phyloP scores from a whole-genome alignment of 331 rosid genomes.

The Acacia pycnantha region DNA sequence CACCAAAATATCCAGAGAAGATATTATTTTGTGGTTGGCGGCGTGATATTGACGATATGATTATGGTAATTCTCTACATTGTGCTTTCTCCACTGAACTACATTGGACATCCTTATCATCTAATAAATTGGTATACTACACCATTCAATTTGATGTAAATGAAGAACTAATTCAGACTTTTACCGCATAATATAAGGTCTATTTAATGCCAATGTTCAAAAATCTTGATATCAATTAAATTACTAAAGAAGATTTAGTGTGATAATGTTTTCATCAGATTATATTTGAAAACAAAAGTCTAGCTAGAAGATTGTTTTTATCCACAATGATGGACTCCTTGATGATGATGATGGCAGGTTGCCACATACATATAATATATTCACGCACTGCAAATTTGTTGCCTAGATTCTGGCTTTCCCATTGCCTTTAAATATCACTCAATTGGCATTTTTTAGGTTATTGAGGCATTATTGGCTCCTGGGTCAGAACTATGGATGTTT shows the following conservation, averaged over 20 bases:
- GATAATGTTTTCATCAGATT: not conserved
- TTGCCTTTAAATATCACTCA: conserved; percentile 2
- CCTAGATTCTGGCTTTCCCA: conserved; percentile 17
- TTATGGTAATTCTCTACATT: conserved; percentile 62
- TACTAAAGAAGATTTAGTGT: conserved; percentile 1
- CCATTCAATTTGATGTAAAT: not conserved
- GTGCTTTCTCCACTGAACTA: not conserved
- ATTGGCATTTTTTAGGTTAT: conserved; percentile 65
- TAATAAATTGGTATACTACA: not conserved
- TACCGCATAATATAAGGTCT: not conserved
- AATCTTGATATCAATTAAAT: not conserved
- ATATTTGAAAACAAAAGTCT: not conserved
- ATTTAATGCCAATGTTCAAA: not conserved
- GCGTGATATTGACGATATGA: conserved; percentile 97
- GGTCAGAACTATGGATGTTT: conserved; percentile 98
- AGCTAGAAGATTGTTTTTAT: not conserved
- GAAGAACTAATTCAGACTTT: not conserved
- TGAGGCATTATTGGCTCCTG: conserved; percentile 89
- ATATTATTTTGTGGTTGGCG: conserved; percentile 99
- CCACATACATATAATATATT: not conserved
- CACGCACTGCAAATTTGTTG: not conserved
- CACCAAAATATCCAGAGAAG: conserved; percentile 91
- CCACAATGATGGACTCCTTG: not conserved
- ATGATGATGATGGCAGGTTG: conserved; percentile 7
- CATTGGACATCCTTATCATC: not conserved